These are phyloP conservation scores for Podila clonocystis DNA, from an alignment of 192 early-diverging fungal species.

Conservation along the genomic window DNA sequence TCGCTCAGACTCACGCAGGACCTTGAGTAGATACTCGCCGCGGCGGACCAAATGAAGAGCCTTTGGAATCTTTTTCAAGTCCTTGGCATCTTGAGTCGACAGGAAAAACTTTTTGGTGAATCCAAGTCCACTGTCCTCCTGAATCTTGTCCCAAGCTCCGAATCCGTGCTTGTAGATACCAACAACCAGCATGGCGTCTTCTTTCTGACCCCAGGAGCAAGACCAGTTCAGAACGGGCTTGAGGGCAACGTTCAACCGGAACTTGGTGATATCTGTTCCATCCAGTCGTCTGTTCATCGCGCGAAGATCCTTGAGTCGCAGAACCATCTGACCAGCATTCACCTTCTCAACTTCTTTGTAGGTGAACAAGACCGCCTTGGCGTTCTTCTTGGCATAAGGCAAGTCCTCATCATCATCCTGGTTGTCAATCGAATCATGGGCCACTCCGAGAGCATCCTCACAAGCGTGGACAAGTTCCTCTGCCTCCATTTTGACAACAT, in stretches of 20 bases:
- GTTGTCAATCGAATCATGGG: conserved; percentile 39
- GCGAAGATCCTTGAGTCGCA: conserved; percentile 78
- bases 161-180: conserved; percentile 96
- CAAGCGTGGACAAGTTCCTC: conserved; percentile 59
- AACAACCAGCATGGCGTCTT: conserved; percentile 96
- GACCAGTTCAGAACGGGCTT: conserved; percentile 90
- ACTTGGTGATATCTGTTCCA: conserved; percentile 68
- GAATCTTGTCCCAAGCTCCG: conserved; percentile 90
- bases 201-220: conserved; percentile 86
- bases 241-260: conserved; percentile 80
- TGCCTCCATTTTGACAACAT: conserved; percentile 49
- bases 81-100: conserved; percentile 54
- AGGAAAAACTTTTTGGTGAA: conserved; percentile 90
- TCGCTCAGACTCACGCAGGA: conserved; percentile 74
- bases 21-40: conserved; percentile 91
- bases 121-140: conserved; percentile 80
- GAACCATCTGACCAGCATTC: conserved; percentile 85
- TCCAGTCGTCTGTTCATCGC: conserved; percentile 72
- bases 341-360: conserved; percentile 84
- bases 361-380: conserved; percentile 79
- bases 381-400: conserved; percentile 48
- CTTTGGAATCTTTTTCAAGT: conserved; percentile 76
- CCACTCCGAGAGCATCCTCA: conserved; percentile 52
- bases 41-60: conserved; percentile 87
- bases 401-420: conserved; percentile 48